A percentile compares a stretch with the other conserved stretches of the same genome.
Evolutionary conservation across 192 early-diverging fungal species (phyloP).

Genomic region (Gigaspora rosea): DNA sequence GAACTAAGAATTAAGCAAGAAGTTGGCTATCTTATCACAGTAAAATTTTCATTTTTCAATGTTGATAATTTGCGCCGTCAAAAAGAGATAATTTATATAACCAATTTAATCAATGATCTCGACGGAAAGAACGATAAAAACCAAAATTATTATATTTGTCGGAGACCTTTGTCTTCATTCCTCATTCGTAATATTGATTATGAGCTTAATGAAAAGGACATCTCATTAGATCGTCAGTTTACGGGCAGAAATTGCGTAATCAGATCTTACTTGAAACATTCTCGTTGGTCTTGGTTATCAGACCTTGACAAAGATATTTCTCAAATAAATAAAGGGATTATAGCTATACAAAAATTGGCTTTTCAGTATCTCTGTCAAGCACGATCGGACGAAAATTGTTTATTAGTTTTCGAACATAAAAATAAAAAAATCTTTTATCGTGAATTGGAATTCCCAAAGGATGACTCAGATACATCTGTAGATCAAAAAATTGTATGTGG

Average conservation of each 20-base stretch:
- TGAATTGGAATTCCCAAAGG: constrained; percentile 40
- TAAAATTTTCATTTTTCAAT: constrained; percentile 22
- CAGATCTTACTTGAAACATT: constrained; percentile 53
- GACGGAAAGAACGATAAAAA: background rate
- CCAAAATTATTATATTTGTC: constrained; percentile 14
- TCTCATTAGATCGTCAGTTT: constrained; percentile 27
- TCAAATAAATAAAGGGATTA: constrained; percentile 36
- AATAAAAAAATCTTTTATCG: constrained; percentile 49
- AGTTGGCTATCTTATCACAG: background rate
- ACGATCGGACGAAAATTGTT: constrained; percentile 48
- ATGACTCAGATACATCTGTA: constrained; percentile 14
- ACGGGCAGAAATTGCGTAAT: constrained; percentile 48
- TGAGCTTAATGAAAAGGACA: constrained; percentile 13
- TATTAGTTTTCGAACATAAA: constrained; percentile 41
- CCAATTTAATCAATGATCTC: background rate
- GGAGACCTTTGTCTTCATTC: constrained; percentile 24
- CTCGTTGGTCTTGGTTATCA: constrained; percentile 53
- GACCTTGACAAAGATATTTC: constrained; percentile 41
- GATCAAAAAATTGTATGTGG: constrained; percentile 31
- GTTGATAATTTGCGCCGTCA: constrained; percentile 8
- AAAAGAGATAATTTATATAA: background rate
- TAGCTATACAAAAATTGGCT: constrained; percentile 47
- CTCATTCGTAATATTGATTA: background rate
- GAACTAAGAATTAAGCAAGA: constrained; percentile 35
- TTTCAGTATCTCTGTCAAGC: constrained; percentile 54